Evolutionary conservation across 1,284 basidiomycete genomes (phyloP), one percentile per base, ranked within the genome.

Genomic region (Papiliotrema flavescens): DNA sequence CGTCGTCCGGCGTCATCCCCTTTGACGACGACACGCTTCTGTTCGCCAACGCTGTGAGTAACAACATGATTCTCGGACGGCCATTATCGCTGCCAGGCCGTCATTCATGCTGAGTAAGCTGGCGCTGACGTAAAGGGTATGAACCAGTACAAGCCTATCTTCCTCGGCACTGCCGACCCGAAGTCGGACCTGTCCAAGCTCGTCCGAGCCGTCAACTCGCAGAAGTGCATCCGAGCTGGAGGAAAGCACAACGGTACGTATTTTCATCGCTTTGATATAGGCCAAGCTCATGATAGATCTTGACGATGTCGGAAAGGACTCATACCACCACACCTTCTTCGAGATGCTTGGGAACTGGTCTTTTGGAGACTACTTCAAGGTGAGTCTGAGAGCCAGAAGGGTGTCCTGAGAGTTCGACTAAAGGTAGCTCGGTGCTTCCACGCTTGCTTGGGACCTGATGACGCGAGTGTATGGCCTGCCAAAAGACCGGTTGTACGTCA

Each of bases 321-420:
- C 77, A 24, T 79, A 79, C 63, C 79, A 82, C 69, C 81, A 97
- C 76, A 98, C 96, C 2, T 98, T 98, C 80, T 98, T 98, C 72
- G 95, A 98, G 79, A 98, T 98, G 95, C 79, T 98, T 60, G 95
- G 95, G 43, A 98, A 98, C 78, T 98, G 95, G 95, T 97, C 93
- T 11, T 98, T 98, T 67, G 95, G 95, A 5, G 91, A 98, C 77
- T 98, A 98, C 79, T 98, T 98, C 84, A 98, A 98, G 84, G 91
- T 85, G 52, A 48, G 70, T 51, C 28, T 13, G 22, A 44, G 11
- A 32, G 22, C 15, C 2, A 22, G 14, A 3, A 20, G 24, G 28
- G 13, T 11, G 11, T 19, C 28, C 24, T 4, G 34, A 46, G 17
- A 53, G 34, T n/a, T n/a, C n/a, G 51, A 48, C 56, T 64, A 45